phyloP scores from a whole-genome alignment of 2,329 filamentous ascomycete species.

The Dactylellina sp. region DNA sequence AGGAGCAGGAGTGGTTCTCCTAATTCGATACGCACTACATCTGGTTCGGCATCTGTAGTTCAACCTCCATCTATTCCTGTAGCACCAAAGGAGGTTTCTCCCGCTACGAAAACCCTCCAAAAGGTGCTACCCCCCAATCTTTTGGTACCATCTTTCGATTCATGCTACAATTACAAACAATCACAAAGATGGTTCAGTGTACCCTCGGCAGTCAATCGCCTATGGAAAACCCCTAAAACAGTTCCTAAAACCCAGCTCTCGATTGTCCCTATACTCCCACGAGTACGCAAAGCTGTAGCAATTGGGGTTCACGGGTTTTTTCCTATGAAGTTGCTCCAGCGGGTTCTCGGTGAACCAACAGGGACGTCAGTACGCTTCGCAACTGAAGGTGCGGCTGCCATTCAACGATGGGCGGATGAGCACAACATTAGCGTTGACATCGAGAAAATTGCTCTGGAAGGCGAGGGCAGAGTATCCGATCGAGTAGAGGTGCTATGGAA shows the following conservation, averaged over 20 bases:
- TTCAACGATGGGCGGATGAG: conserved; percentile 81
- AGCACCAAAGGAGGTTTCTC: conserved; percentile 60
- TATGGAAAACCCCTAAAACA: conserved; percentile 66
- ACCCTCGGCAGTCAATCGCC: conserved; percentile 67
- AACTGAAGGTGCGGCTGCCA: conserved; percentile 83
- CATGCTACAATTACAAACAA: conserved; percentile 64
- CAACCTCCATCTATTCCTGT: conserved; percentile 62
- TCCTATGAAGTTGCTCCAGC: conserved; percentile 85
- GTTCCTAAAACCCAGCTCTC: conserved; percentile 78
- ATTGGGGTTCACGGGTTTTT: conserved; percentile 97
- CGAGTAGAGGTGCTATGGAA: conserved; percentile 95
- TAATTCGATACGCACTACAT: conserved; percentile 10
- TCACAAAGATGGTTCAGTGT: conserved; percentile 62
- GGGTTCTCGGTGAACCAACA: conserved; percentile 91
- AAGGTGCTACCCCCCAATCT: conserved; percentile 64
- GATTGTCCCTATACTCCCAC: conserved; percentile 75
- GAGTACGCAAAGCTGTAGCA: conserved; percentile 85
- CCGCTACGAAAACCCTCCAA: conserved; percentile 61
- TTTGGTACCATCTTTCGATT: conserved; percentile 66
- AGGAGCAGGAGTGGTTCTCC: conserved; percentile 28
- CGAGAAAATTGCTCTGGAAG: conserved; percentile 93
- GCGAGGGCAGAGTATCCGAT: conserved; percentile 90
- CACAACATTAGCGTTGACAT: conserved; percentile 83
- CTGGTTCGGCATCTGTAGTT: conserved; percentile 13
- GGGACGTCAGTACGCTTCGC: conserved; percentile 95